Conservation (phyloP, 768 basidiomycete genomes). For the Pilatotrama ljubarskyi region DNA sequence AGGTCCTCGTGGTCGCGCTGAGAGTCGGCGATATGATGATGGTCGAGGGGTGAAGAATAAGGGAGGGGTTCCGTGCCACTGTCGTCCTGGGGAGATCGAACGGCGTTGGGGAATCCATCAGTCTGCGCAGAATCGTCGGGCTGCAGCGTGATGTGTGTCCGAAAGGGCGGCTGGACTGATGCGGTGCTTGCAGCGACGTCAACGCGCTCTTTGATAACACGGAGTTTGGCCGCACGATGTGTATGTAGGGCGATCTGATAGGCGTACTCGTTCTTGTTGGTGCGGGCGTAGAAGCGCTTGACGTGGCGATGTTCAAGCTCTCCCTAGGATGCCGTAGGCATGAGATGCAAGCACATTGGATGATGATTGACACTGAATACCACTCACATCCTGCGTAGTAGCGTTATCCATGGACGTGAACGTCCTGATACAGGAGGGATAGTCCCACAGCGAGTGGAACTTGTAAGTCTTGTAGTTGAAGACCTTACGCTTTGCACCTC, state of each 20-base stretch:
- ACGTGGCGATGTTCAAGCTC: constrained; percentile 39
- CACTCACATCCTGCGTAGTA: constrained; percentile 30
- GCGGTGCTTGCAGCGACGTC: too few species aligned
- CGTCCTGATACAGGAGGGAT: constrained; percentile 5
- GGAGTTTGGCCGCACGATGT: constrained; percentile 20
- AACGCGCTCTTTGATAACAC: constrained; percentile 17
- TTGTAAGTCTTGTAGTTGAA: constrained; percentile 30
- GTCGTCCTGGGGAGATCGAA: too few species aligned
- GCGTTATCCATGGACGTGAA: constrained; percentile 28
- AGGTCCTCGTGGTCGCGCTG: background rate
- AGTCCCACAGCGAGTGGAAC: constrained; percentile 28
- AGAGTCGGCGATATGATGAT: background rate
- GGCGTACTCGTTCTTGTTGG: constrained; percentile 36
- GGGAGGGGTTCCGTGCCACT: too few species aligned
- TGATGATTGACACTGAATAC: background rate
- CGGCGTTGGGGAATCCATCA: too few species aligned
- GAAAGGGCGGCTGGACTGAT: too few species aligned
- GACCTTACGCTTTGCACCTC: background rate
- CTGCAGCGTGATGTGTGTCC: too few species aligned
- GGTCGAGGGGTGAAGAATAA: background rate
- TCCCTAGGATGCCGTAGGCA: too few species aligned
- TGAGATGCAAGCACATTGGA: too few species aligned
- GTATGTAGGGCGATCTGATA: constrained; percentile 35
- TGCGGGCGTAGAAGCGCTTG: constrained; percentile 39
- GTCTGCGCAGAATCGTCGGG: too few species aligned